phyloP scores from a whole-genome alignment of 371 early-diverging fungal genomes.

The Fennellomyces sp. region DNA sequence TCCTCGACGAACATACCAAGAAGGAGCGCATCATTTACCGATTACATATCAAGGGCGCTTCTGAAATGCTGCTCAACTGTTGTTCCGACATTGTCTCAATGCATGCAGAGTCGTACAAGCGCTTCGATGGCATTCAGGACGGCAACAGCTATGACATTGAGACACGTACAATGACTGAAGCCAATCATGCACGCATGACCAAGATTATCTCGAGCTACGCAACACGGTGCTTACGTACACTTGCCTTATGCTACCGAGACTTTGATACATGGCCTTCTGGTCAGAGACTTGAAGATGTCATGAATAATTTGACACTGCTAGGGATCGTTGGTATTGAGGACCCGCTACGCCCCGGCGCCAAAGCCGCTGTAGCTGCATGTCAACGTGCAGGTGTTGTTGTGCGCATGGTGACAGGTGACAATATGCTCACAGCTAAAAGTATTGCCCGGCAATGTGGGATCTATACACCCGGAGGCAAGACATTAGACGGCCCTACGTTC shows the following conservation, averaged over 20 bases:
- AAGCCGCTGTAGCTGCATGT: slow-evolving; percentile 64
- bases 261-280: slow-evolving; percentile 53
- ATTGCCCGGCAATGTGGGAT: slow-evolving; percentile 75
- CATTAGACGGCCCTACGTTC: slow-evolving; percentile 72
- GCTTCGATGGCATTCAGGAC: slow-evolving; percentile 1
- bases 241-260: slow-evolving; percentile 74
- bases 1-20: slow-evolving; percentile 17
- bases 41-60: slow-evolving; percentile 84
- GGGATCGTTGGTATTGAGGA: slow-evolving; percentile 75
- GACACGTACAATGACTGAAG: slow-evolving; percentile 52
- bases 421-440: slow-evolving; percentile 68
- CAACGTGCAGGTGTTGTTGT: slow-evolving; percentile 79
- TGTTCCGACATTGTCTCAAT: slow-evolving; percentile 37
- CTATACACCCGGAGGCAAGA: slow-evolving; percentile 59
- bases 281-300: slow-evolving; percentile 31
- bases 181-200: slow-evolving; percentile 42
- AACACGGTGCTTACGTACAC: slow-evolving; percentile 65
- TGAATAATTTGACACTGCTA: slow-evolving; percentile 49
- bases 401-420: slow-evolving; percentile 86
- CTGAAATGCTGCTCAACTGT: slow-evolving; percentile 71
- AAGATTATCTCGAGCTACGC: slow-evolving; percentile 71
- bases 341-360: slow-evolving; percentile 70
- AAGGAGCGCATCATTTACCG: slow-evolving; percentile 46
- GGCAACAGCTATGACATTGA: slow-evolving; percentile 35
- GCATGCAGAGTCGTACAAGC: slow-evolving; percentile 35